Percentiles rank a stretch among this genome's conserved stretches.
Evolutionary conservation across 306 rosid species (phyloP).

Genomic region (Prunus dulcis): DNA sequence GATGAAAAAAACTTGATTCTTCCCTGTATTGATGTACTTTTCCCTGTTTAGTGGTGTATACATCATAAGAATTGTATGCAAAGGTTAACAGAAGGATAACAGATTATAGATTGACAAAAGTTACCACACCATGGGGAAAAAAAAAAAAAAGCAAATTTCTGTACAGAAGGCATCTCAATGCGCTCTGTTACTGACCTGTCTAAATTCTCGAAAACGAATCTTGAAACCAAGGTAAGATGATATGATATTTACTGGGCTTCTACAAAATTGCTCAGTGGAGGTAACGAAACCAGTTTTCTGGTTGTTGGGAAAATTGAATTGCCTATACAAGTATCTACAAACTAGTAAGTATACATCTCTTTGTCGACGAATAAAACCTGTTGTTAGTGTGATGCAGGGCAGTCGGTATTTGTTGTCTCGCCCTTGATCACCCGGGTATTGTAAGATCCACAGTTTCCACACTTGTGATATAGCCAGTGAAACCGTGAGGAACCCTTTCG

Average conservation of each 20-base stretch:
- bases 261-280: conserved; percentile 30
- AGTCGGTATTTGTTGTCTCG: conserved; percentile 46
- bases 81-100: not conserved
- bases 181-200: conserved; percentile 16
- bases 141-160: conserved; percentile 13
- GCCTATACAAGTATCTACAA: conserved; percentile 67
- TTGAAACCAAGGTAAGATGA: conserved; percentile 15
- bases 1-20: not conserved
- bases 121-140: not conserved
- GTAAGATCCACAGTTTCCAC: conserved; percentile 85
- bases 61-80: not conserved
- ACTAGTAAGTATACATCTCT: conserved; percentile 24
- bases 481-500: conserved; percentile 70
- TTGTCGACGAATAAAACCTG: conserved; percentile 10
- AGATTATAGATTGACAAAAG: not conserved
- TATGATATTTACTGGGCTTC: conserved; percentile 33
- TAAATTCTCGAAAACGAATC: not conserved
- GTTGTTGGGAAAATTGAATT: conserved; percentile 45
- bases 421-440: conserved; percentile 88
- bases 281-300: conserved; percentile 27
- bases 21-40: not conserved
- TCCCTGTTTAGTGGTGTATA: not conserved
- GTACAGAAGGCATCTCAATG: conserved; percentile 31
- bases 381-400: conserved; percentile 39
- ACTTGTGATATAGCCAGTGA: conserved; percentile 97